Evolutionary conservation across 305 asterid species (phyloP).

Genomic region (Nicotiana rustica): DNA sequence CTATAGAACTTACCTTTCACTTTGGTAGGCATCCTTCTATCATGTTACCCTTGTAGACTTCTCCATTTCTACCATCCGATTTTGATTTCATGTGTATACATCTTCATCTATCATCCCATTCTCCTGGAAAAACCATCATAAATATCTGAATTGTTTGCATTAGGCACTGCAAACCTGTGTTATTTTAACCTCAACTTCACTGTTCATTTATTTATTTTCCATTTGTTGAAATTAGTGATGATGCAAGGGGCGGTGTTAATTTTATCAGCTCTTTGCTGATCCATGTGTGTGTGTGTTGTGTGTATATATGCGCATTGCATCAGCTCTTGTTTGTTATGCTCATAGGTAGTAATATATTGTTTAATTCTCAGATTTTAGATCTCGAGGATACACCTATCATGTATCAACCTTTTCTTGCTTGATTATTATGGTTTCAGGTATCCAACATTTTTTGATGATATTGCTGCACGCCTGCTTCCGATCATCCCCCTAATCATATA

Average conservation of each 20-base stretch:
- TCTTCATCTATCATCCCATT: too few relatives aligned
- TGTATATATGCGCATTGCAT: neutral
- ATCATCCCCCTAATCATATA: slow-evolving; percentile 87
- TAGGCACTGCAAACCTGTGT: too few relatives aligned
- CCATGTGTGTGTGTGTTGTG: neutral
- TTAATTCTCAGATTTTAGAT: neutral
- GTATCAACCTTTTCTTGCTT: slow-evolving; percentile 4
- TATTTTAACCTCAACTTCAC: too few relatives aligned
- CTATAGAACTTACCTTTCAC: too few relatives aligned
- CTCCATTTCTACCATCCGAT: too few relatives aligned
- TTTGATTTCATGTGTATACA: too few relatives aligned
- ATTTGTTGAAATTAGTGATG: neutral
- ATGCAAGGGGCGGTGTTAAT: neutral
- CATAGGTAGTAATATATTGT: neutral
- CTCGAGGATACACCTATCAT: neutral
- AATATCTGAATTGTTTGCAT: too few relatives aligned
- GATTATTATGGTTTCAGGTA: slow-evolving; percentile 58
- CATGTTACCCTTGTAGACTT: too few relatives aligned
- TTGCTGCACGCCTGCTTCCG: slow-evolving; percentile 96
- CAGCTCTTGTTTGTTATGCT: neutral
- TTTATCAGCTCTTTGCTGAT: neutral
- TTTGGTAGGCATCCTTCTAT: too few relatives aligned
- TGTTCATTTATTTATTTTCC: neutral
- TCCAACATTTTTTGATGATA: slow-evolving; percentile 96
- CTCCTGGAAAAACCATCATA: too few relatives aligned